Percentiles rank a stretch among this genome's conserved stretches.
Evolutionary conservation across 2,329 filamentous ascomycete genomes (phyloP).

Genomic region (Neobulgaria alba): DNA sequence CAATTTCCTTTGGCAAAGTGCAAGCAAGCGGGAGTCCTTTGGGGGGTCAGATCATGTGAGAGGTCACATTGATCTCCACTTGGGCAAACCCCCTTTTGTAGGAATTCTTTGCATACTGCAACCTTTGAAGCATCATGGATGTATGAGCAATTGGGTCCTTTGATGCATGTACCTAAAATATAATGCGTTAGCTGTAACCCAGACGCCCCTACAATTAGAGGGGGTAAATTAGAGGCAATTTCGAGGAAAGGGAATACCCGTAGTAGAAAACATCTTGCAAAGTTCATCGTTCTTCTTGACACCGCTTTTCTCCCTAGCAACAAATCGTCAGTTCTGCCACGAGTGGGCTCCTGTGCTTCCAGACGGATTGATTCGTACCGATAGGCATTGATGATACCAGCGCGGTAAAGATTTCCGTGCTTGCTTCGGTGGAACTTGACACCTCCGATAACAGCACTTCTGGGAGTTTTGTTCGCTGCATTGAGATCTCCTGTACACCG

Average conservation of each 20-base stretch:
- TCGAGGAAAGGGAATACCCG: conserved; percentile 46
- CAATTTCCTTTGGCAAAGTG: conserved; percentile 89
- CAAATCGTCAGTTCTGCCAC: conserved; percentile 24
- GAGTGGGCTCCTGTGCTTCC: too few species aligned
- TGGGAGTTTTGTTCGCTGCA: conserved; percentile 61
- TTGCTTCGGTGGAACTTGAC: conserved; percentile 81
- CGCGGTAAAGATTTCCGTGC: conserved; percentile 75
- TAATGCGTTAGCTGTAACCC: conserved; percentile 26
- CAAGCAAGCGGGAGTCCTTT: conserved; percentile 80
- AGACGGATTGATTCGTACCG: conserved; percentile 47
- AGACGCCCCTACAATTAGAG: conserved; percentile 12
- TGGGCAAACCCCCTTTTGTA: conserved; percentile 70
- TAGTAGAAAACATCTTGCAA: conserved; percentile 65
- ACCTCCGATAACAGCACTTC: conserved; percentile 61
- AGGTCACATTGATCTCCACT: conserved; percentile 78
- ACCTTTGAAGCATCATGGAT: conserved; percentile 80
- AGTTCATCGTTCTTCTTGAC: conserved; percentile 63
- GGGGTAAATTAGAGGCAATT: conserved; percentile 14
- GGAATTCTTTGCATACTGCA: conserved; percentile 80
- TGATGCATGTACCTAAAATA: conserved; percentile 68
- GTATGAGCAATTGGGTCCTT: conserved; percentile 72
- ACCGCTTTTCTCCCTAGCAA: conserved; percentile 31
- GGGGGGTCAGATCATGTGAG: conserved; percentile 74
- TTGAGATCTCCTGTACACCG: conserved; percentile 45
- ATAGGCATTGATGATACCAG: conserved; percentile 65